These are phyloP conservation scores for Macrolepiota albuminosa DNA, from an alignment of 768 basidiomycete species.

Conservation along the genomic window DNA sequence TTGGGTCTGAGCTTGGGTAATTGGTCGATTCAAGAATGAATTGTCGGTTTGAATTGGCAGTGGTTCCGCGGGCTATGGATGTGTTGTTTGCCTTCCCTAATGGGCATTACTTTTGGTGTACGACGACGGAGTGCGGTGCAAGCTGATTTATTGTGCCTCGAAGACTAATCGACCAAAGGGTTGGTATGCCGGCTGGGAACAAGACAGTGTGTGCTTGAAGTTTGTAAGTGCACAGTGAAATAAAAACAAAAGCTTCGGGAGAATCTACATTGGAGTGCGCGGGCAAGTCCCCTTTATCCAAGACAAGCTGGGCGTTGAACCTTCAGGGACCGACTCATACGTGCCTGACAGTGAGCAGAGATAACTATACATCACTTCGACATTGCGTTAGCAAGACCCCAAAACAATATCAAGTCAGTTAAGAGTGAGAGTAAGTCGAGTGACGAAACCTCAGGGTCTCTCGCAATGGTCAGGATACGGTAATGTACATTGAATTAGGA, in stretches of 20 bases:
- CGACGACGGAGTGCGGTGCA: neutral
- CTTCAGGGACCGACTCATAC: conserved; percentile 1
- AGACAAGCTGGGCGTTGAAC: neutral
- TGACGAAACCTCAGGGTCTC: neutral
- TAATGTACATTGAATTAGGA: conserved; percentile 8
- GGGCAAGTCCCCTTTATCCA: neutral
- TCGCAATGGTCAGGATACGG: neutral
- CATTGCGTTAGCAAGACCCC: conserved; percentile 2
- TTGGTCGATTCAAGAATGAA: neutral
- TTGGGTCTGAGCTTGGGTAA: neutral
- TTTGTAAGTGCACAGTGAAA: neutral
- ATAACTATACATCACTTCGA: neutral
- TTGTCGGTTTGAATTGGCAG: neutral
- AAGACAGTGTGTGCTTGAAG: neutral
- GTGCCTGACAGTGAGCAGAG: conserved; percentile 2
- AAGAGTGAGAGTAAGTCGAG: neutral
- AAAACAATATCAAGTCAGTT: neutral
- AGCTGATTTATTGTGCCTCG: neutral
- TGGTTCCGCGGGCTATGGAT: neutral
- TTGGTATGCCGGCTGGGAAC: neutral
- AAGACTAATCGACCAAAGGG: neutral
- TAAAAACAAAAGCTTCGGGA: neutral
- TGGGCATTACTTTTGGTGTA: neutral
- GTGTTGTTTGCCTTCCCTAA: neutral
- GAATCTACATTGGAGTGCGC: neutral